Evolutionary conservation across 2,329 filamentous ascomycete genomes (phyloP).

Genomic region (Alternaria hordeiaustralica): DNA sequence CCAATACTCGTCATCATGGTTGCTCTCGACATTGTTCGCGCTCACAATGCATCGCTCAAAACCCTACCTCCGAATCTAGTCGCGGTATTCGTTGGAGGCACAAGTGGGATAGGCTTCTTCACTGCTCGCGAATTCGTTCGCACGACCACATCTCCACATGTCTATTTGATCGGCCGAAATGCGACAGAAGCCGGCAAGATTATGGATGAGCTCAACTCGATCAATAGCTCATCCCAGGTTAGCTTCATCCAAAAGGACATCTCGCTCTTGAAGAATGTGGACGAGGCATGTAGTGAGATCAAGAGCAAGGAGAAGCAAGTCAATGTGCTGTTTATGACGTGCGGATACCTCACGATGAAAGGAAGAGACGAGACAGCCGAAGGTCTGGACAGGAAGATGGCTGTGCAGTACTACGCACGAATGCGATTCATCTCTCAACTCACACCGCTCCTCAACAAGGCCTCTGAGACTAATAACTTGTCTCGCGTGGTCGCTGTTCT

Average conservation of each 20-base stretch:
- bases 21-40: constrained; percentile 27
- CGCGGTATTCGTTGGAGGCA: constrained; percentile 51
- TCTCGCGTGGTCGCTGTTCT: constrained; percentile 42
- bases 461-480: constrained; percentile 23
- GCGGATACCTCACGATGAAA: constrained; percentile 55
- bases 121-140: constrained; percentile 53
- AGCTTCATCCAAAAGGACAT: constrained; percentile 54
- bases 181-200: constrained; percentile 47
- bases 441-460: constrained; percentile 43
- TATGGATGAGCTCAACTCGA: constrained; percentile 44
- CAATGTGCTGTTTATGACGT: constrained; percentile 63
- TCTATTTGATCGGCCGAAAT: constrained; percentile 55
- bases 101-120: constrained; percentile 52
- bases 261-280: constrained; percentile 50
- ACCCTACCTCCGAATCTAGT: constrained; percentile 33
- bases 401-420: constrained; percentile 46
- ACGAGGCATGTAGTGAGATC: constrained; percentile 57
- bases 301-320: constrained; percentile 58
- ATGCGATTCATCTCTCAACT: constrained; percentile 50
- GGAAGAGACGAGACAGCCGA: constrained; percentile 49
- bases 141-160: constrained; percentile 45
- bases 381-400: constrained; percentile 44
- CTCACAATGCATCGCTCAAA: constrained; percentile 35
- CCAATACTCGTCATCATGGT: constrained; percentile 23
- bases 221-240: constrained; percentile 48